Evolutionary conservation across 164 flowering plant genomes (phyloP), one percentile per base, ranked within the genome.

Genomic region (Pachysandra terminalis): DNA sequence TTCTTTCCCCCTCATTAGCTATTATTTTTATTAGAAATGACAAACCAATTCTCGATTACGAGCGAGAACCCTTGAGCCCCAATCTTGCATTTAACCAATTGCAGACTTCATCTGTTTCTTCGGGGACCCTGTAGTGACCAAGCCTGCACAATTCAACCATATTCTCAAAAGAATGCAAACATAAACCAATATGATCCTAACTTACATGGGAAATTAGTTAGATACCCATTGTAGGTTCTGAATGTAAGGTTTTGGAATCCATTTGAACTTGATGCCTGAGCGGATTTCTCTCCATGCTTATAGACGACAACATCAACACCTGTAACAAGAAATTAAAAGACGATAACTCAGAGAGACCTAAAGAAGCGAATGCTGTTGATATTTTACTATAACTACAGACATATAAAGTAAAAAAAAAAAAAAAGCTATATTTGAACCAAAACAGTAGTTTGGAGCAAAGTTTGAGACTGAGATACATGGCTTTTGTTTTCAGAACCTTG

Each of bases 51-150:
- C 24, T 23, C 53, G 26, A n/a, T 73, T 62, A 76, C 37, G 92
- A 71, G 40, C 79, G 82, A 0, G 77, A 83, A 12, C 83, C 86
- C 27, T 86, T 92, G 21, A 91, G 93, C 56, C 88, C 89, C 65
- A 89, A 74, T 77, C 85, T 82, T n/a, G 82, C 65, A 23, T 76
- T 77, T 56, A 91, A 85, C 96, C 97, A 95, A 56, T 74, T 81
- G 83, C 93, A 79, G 35, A 95, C 90, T 61, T 92, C 99, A 19
- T 92, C 90, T 96, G 89, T 90, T 74, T 92, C 99, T 69, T 78
- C 87, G 3, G 97, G 97, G 52, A 90, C 82, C 9, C 96, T 90
- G 82, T 90, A 88, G 74, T 95, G 99, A 24, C 97, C 99, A 69
- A 95, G 87, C 84, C 99, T 95, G 93, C 80, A 85, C 0, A 19